Evolutionary conservation across 2,329 filamentous ascomycete species (phyloP).

Genomic region (Sarocladium brachiariae): DNA sequence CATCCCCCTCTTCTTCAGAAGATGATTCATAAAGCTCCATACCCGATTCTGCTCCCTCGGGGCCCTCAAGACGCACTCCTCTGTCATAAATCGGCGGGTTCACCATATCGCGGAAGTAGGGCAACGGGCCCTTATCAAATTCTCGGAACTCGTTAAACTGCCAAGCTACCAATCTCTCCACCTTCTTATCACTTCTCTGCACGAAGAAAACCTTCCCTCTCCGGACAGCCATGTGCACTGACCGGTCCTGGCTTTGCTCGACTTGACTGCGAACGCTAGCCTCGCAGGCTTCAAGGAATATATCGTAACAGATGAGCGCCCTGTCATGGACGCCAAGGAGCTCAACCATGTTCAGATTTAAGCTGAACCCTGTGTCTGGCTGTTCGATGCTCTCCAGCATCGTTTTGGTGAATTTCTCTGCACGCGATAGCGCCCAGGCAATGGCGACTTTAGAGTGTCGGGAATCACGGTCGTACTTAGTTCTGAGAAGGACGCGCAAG

Average conservation of each 20-base stretch:
- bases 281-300: not conserved
- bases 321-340: not conserved
- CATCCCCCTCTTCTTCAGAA: too few relatives aligned
- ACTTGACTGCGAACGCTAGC: not conserved
- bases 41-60: too few relatives aligned
- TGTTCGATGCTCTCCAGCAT: not conserved
- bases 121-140: not conserved
- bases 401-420: not conserved
- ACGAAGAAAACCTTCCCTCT: not conserved
- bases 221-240: not conserved
- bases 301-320: not conserved
- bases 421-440: not conserved
- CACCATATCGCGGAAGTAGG: not conserved
- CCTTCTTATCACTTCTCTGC: not conserved
- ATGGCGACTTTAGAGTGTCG: not conserved
- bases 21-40: too few relatives aligned
- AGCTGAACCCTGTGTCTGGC: not conserved
- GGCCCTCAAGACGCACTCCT: not conserved
- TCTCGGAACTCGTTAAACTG: not conserved
- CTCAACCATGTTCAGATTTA: not conserved
- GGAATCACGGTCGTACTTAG: not conserved
- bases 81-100: not conserved
- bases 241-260: not conserved
- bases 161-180: not conserved
- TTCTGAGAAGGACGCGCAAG: not conserved